Conservation (phyloP, 805 yeast genomes). For the Pichia sporocuriosa region DNA sequence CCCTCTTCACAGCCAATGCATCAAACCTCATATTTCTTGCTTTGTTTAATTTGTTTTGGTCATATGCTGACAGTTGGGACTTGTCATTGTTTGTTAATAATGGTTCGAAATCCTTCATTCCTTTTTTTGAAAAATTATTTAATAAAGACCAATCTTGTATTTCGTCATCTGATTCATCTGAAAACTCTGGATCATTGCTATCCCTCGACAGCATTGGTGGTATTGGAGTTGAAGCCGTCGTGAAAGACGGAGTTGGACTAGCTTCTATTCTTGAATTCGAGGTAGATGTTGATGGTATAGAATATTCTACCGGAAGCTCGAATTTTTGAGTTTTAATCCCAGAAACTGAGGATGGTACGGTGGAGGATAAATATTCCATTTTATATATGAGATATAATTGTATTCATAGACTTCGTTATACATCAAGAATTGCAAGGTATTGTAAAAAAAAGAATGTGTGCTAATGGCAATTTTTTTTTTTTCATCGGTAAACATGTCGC, state of each 20-base stretch:
- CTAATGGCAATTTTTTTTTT: no score
- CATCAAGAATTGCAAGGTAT: no score
- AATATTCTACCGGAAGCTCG: no score
- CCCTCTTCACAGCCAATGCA: slow-evolving; percentile 50
- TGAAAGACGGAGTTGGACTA: background rate
- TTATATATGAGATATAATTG: no score
- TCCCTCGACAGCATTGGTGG: slow-evolving; percentile 4
- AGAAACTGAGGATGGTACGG: no score
- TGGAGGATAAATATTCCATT: no score
- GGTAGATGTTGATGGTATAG: no score
- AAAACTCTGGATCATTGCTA: slow-evolving; percentile 8
- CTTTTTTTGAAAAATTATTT: slow-evolving; percentile 53
- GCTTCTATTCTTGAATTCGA: background rate
- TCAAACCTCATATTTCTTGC: slow-evolving; percentile 67
- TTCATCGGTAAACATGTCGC: no score
- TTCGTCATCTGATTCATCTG: slow-evolving; percentile 38
- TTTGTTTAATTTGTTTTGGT: slow-evolving; percentile 33
- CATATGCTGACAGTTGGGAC: slow-evolving; percentile 21
- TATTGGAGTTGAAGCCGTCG: slow-evolving; percentile 7
- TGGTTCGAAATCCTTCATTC: slow-evolving; percentile 83
- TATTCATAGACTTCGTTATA: no score
- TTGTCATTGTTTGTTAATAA: slow-evolving; percentile 13
- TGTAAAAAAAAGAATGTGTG: no score
- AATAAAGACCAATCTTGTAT: slow-evolving; percentile 49
- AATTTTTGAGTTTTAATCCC: no score